Evolutionary conservation across 805 yeast genomes (phyloP).

Genomic region (Blastobotrys robertii): DNA sequence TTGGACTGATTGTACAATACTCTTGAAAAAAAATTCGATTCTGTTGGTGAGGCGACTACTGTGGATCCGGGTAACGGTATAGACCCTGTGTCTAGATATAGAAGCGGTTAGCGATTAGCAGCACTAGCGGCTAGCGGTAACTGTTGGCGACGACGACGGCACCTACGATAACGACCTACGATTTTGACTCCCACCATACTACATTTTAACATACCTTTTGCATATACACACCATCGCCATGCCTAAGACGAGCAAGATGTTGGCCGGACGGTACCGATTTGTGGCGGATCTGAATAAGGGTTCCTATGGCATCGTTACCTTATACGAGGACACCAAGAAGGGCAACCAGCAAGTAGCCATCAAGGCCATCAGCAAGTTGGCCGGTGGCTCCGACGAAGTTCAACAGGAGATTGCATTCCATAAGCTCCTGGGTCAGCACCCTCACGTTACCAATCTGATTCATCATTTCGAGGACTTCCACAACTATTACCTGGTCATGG

Average conservation of each 20-base stretch:
- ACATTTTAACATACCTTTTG: not conserved
- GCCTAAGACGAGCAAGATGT: constrained; percentile 24
- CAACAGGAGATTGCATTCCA: constrained; percentile 61
- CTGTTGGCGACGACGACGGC: constrained; percentile 1
- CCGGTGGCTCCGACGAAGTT: constrained; percentile 13
- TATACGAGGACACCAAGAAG: constrained; percentile 57
- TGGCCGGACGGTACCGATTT: constrained; percentile 55
- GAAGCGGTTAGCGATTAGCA: too few relatives aligned
- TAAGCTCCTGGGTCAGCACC: constrained; percentile 61
- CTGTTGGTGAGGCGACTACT: too few relatives aligned
- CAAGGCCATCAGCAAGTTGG: constrained; percentile 47
- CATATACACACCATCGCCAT: not conserved
- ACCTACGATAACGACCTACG: constrained; percentile 3
- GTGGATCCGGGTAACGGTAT: too few relatives aligned
- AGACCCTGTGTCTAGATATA: too few relatives aligned
- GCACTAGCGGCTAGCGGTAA: too few relatives aligned
- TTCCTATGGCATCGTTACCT: constrained; percentile 83
- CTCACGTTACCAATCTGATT: constrained; percentile 66
- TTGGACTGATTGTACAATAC: too few relatives aligned
- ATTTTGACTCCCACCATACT: not conserved
- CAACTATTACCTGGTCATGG: constrained; percentile 63
- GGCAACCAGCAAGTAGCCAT: constrained; percentile 62
- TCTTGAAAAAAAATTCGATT: too few relatives aligned
- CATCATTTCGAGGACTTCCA: constrained; percentile 46
- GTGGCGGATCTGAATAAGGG: constrained; percentile 68